phyloP scores from a whole-genome alignment of 2,329 filamentous ascomycete genomes.

The Graphilbum ipis-grandicollis region DNA sequence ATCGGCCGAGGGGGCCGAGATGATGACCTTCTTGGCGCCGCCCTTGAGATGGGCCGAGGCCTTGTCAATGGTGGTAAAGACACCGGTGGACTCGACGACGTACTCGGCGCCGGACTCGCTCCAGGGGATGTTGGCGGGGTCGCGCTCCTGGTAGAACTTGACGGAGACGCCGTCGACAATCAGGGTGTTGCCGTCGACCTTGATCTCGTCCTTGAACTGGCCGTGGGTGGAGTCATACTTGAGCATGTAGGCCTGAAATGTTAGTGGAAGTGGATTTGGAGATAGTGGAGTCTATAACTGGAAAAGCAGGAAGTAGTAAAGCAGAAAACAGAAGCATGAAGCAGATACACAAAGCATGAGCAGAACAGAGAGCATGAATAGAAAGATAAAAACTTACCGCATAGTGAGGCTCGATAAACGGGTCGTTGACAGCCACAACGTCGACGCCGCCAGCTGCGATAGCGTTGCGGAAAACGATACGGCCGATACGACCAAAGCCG shows the following conservation, averaged over 20 bases:
- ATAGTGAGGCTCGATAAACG: constrained; percentile 96
- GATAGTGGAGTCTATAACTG: no score
- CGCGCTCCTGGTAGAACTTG: constrained; percentile 85
- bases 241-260: constrained; percentile 83
- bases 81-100: constrained; percentile 94
- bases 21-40: constrained; percentile 95
- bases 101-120: constrained; percentile 73
- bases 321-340: constrained; percentile 4
- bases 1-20: constrained; percentile 83
- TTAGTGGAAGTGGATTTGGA: no score
- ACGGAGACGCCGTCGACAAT: constrained; percentile 87
- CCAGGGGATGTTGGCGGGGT: constrained; percentile 86
- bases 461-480: constrained; percentile 98
- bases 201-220: constrained; percentile 81
- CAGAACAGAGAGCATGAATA: background rate
- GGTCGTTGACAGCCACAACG: constrained; percentile 95
- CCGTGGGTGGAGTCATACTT: constrained; percentile 98
- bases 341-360: constrained; percentile 1
- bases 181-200: constrained; percentile 53
- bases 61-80: constrained; percentile 98
- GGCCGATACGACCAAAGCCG: constrained; percentile 98
- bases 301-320: no score
- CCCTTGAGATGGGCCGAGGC: constrained; percentile 85
- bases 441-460: constrained; percentile 78
- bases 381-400: constrained; percentile 54